phyloP scores from a whole-genome alignment of 208 protist genomes.

The Porcisia deanei region DNA sequence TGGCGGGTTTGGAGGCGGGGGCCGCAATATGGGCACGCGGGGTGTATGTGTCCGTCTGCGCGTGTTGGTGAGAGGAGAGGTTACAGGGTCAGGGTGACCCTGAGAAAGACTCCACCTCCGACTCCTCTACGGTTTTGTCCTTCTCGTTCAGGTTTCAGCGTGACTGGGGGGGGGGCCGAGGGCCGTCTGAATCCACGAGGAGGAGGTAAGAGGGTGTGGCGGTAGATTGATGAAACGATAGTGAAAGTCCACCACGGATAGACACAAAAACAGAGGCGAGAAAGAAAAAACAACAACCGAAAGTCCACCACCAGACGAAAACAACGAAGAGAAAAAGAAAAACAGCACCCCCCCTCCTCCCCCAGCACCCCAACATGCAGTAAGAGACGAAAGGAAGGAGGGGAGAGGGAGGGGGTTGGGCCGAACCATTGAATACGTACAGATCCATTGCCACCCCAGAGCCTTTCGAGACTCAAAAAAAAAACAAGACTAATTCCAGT shows the following conservation, averaged over 20 bases:
- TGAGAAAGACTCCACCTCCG: background rate
- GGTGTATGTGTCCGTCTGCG: background rate
- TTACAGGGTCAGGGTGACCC: too few species aligned
- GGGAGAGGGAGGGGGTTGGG: background rate
- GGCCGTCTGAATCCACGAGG: too few species aligned
- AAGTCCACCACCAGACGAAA: too few species aligned
- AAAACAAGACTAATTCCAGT: constrained; percentile 64
- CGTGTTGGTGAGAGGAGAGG: background rate
- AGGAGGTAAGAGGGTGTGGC: too few species aligned
- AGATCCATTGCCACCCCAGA: background rate
- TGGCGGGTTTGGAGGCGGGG: background rate
- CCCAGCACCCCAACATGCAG: background rate
- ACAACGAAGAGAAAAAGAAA: background rate
- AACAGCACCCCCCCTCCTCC: background rate
- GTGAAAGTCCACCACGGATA: too few species aligned
- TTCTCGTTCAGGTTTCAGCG: too few species aligned
- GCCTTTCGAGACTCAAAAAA: background rate
- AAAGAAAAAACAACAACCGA: too few species aligned
- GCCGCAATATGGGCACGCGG: too few species aligned
- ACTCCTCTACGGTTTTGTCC: background rate
- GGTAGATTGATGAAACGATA: too few species aligned
- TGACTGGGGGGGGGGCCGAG: too few species aligned
- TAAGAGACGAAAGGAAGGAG: background rate
- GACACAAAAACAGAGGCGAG: too few species aligned
- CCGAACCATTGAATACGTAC: background rate